Conservation (phyloP, 345 rosid genomes). For the Pistacia atlantica region DNA sequence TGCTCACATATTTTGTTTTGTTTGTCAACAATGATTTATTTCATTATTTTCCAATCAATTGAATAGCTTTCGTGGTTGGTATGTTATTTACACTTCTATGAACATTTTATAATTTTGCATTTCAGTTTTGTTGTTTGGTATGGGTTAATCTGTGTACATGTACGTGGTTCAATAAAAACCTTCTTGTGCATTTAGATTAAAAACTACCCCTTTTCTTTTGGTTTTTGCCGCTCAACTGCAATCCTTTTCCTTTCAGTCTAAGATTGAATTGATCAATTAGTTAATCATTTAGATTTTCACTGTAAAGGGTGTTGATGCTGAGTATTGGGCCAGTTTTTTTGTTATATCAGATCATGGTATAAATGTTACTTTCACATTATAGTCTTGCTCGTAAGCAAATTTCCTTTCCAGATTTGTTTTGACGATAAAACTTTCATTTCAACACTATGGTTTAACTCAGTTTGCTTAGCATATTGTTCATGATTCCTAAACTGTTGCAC, state of each 20-base stretch:
- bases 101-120: neutral
- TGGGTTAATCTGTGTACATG: neutral
- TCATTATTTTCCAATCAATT: neutral
- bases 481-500: no score
- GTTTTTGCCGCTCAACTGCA: neutral
- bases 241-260: neutral
- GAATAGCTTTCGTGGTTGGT: neutral
- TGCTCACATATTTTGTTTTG: constrained; percentile 4
- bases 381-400: neutral
- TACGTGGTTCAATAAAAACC: neutral
- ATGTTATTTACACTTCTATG: neutral
- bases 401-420: neutral
- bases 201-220: neutral
- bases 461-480: no score
- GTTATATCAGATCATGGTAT: neutral
- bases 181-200: neutral
- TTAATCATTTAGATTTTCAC: neutral
- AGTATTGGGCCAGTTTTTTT: neutral
- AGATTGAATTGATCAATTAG: neutral
- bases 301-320: neutral
- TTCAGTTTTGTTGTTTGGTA: neutral
- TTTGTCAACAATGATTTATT: neutral
- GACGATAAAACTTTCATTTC: neutral
- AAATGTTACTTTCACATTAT: no score
- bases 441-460: no score